Base-by-base conservation (phyloP, 2,329 filamentous ascomycete genomes). In the Diaporthe vexans region DNA sequence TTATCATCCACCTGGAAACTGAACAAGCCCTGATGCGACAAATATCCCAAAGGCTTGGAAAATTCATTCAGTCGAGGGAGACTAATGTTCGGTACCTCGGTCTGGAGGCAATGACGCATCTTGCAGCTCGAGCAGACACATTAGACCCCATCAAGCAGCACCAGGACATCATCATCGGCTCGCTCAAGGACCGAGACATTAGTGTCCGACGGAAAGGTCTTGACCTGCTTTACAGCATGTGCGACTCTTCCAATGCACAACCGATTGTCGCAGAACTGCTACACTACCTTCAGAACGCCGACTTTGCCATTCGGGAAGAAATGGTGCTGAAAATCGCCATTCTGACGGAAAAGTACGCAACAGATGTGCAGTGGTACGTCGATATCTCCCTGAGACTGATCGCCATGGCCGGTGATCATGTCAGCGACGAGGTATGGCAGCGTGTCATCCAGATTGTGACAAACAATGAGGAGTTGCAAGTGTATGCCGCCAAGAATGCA, bases 291-390 rank as follows among this genome's bases (percentile, higher is more conserved):
- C 96, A 98, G 81, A 98, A 95, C 73, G 97, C 97, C 63, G 97
- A 99, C 83, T 99, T 98, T 83, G 96, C 96, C 7, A 98, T 99
- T 79, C 92, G 97, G 77, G 97, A 99, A 85, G 97, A 99, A 83
- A 99, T 99, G 97, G 97, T 98, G 5, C 88, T 99, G 76, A 99
- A 99, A 86, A 98, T 99, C 84, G 97, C 97, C 70, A 99, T 99
- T 80, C 84, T 99, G 77, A 98, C 97, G 0, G 97, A 99, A 82
- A 98, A 98, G 82, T 99, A 99, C 82, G 97, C 97, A 33, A 98
- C 95, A 0, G 97, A 99, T 80, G 94, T 98, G 26, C 96, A 98
- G 85, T 99, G 97, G 97, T 99, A 99, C 83, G 97, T 99, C 76
- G 96, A 99, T 81, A 98, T 98, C 78, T 98, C 97, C 15, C 88